Evolutionary conservation across 169 alveolate genomes (phyloP), one percentile per base, ranked within the genome.

Genomic region (Cystoisospora suis): DNA sequence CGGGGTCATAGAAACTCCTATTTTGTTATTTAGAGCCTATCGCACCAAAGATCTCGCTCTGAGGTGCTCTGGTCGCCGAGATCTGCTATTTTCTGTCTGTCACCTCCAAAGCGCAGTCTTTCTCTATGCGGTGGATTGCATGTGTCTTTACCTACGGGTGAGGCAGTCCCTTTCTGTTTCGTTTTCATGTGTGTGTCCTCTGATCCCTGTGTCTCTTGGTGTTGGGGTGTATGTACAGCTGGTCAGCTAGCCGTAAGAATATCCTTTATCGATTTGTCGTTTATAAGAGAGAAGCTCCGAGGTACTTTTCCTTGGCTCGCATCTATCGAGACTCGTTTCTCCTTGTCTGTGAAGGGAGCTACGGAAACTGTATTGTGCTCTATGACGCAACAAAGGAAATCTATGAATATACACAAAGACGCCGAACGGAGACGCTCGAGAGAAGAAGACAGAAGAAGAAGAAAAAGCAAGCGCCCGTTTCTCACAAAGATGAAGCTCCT

Each of bases 201-300:
- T 53, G 12, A 23, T 12, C 23, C 65, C 65, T 53, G 65, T 23
- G 23, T 12, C 23, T 23, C 65, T 53, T 53, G 65, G 65, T 53
- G 65, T 23, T 36, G 58, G 38, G 58, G 38, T 32, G 58, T 36
- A 29, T 72, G 58, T 70, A 17, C 83, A 72, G 83, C 83, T 38
- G 47, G 83, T 9, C 56, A 38, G 23, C 56, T 34, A 38, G 58
- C 42, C 46, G 83, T 0, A 72, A 72, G 83, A 38, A 17, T 20
- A 40, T 34, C 36, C 3, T 72, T n/a, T 38, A 72, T 1, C 15
- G 32, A 38, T 40, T 38, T 56, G 83, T 72, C 34, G 83, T 38
- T 2, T 72, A 72, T 56, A 15, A 36, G 56, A n/a, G 83, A 12
- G 83, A 34, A 38, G 83, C 83, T 34, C 83, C 83, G 56, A 40